Base-by-base conservation (phyloP, 306 rosid species). In the Lathyrus aphaca region DNA sequence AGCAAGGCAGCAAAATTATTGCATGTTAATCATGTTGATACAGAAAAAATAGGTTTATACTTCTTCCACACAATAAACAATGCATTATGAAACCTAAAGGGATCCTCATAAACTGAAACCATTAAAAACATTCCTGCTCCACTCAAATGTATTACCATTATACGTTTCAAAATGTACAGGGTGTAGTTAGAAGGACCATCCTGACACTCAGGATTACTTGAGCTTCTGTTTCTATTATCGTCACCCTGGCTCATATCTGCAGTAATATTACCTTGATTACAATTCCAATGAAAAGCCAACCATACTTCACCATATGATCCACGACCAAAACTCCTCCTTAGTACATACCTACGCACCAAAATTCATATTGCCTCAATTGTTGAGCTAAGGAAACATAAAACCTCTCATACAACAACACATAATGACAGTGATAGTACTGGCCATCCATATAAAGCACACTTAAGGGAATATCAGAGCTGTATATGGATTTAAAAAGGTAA, bases 241-340 rank as follows among this genome's bases (percentile, higher is more conserved):
- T 59, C 75, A 69, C 76, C 81, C 75, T 58, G 75, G 72, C 78
- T 78, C 75, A 72, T 66, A 38, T 77, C 66, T 43, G 83, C 72
- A 64, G 74, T 60, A 61, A 80, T 82, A 61, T 71, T 81, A 64
- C 50, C 88, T 76, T 86, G 81, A 74, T 77, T 60, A 81, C 96
- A 90, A 64, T 90, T 85, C 96, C 96, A 87, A 65, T 84, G 89
- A 80, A 88, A 86, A 80, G 98, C 96, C 85, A 93, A 68, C 98
- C 98, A 93, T 61, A 93, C 98, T 84, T 93, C 98, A 18, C 98
- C 98, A 84, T 85, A 93, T 15, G 98, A 90, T 81, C 98, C 97
- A 71, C 91, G 97, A 63, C 92, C 98, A 79, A 90, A 90, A 77
- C 89, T 88, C 88, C 84, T 88, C 82, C 86, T 90, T 27, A 90